A percentile compares a stretch with the other conserved stretches of the same genome.
phyloP scores from a whole-genome alignment of 2,329 filamentous ascomycete genomes.

The Fusarium metavorans region DNA sequence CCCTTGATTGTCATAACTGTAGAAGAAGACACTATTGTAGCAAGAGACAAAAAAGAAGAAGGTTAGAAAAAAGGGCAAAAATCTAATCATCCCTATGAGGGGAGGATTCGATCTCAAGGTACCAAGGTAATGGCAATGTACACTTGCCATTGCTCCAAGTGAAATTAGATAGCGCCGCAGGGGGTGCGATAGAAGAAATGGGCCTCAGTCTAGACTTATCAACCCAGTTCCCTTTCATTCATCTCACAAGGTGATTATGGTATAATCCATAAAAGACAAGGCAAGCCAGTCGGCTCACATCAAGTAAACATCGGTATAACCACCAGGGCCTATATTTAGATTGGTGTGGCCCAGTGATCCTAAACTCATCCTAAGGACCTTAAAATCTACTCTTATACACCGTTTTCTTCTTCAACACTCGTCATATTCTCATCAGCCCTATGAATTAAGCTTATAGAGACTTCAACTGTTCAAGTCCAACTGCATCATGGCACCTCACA shows the following conservation, averaged over 20 bases:
- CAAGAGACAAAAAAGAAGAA: background rate
- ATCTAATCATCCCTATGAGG: background rate
- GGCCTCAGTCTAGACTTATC: background rate
- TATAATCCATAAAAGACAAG: background rate
- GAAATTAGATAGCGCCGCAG: background rate
- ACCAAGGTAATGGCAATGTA: background rate
- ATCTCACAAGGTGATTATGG: background rate
- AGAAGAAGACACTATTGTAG: background rate
- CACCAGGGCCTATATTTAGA: background rate
- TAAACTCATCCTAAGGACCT: background rate
- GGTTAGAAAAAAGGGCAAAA: background rate
- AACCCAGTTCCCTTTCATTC: background rate
- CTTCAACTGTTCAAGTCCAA: too few species aligned
- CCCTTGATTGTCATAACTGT: background rate
- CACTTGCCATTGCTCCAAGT: background rate
- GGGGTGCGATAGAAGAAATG: background rate
- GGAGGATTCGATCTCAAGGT: background rate
- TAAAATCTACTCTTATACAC: background rate
- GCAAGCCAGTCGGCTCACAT: background rate
- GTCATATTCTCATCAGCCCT: background rate
- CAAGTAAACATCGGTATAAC: background rate
- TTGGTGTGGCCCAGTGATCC: background rate
- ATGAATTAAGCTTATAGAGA: background rate
- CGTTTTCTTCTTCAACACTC: background rate
- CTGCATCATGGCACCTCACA: background rate